Conservation (phyloP, 306 rosid genomes). For the Vicia faba region DNA sequence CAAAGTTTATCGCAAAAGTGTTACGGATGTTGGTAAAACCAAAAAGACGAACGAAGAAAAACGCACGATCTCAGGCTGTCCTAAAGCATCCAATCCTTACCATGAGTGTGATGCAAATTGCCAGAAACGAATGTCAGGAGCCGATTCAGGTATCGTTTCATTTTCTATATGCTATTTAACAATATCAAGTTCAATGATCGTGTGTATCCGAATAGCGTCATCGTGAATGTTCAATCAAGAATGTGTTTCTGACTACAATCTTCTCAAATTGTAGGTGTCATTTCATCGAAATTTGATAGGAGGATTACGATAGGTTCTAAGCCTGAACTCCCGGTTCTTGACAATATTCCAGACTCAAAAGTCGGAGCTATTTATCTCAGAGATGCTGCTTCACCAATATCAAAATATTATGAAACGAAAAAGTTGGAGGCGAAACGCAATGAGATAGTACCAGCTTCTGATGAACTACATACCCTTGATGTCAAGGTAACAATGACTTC, state of each 20-base stretch:
- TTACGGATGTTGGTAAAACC: conserved; percentile 43
- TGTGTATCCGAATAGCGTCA: neutral
- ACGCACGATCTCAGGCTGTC: conserved; percentile 45
- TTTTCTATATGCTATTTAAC: conserved; percentile 15
- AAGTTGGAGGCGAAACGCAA: conserved; percentile 47
- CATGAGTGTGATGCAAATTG: conserved; percentile 55
- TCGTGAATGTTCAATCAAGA: conserved; percentile 10
- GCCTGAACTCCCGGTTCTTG: conserved; percentile 71
- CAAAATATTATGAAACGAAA: conserved; percentile 49
- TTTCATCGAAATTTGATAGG: conserved; percentile 52
- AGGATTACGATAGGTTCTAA: conserved; percentile 56
- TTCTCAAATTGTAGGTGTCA: conserved; percentile 54
- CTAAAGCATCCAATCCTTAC: conserved; percentile 75
- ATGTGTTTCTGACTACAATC: conserved; percentile 35
- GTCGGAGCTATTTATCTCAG: conserved; percentile 55
- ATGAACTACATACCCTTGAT: conserved; percentile 46
- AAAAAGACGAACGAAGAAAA: conserved; percentile 54
- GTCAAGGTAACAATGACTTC: conserved; percentile 40
- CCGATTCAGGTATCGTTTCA: conserved; percentile 54
- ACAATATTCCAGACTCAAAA: conserved; percentile 47
- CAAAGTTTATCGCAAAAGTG: conserved; percentile 54
- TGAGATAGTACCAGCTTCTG: conserved; percentile 41
- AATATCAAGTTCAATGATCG: neutral
- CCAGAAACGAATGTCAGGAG: conserved; percentile 44
- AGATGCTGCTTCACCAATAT: conserved; percentile 52